Conservation (phyloP, 2,329 filamentous ascomycete genomes). For the Aspergillus oerlinghausenensis region DNA sequence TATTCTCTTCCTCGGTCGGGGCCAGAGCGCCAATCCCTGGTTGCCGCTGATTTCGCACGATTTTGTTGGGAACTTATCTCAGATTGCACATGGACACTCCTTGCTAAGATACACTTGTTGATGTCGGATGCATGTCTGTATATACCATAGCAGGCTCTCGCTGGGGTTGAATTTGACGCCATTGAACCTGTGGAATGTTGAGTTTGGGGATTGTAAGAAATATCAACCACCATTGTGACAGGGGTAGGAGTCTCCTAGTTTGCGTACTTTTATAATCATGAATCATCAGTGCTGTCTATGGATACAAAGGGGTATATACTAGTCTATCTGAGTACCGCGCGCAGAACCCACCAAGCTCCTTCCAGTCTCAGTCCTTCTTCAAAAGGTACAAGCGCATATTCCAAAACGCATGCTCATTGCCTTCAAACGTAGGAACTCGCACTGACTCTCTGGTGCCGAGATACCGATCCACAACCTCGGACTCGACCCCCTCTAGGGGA, state of each 20-base stretch:
- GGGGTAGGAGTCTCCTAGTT: background rate
- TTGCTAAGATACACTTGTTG: background rate
- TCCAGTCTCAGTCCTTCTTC: constrained; percentile 4
- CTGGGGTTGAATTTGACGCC: background rate
- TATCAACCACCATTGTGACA: background rate
- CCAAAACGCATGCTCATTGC: constrained; percentile 35
- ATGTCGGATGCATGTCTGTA: background rate
- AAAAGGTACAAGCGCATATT: constrained; percentile 31
- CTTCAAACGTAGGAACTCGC: constrained; percentile 26
- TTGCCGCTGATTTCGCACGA: background rate
- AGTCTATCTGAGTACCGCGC: background rate
- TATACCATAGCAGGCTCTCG: background rate
- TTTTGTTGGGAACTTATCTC: background rate
- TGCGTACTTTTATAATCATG: background rate
- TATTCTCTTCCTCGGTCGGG: background rate
- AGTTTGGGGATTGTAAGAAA: background rate
- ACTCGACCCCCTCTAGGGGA: constrained; percentile 31
- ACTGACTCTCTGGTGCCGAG: constrained; percentile 19
- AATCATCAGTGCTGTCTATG: background rate
- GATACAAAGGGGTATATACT: background rate
- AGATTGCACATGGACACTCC: background rate
- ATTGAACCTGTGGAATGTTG: background rate
- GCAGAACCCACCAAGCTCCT: background rate
- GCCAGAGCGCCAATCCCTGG: background rate
- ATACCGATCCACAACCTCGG: constrained; percentile 19